Conservation (phyloP, 345 rosid genomes). For the Jatropha curcas region DNA sequence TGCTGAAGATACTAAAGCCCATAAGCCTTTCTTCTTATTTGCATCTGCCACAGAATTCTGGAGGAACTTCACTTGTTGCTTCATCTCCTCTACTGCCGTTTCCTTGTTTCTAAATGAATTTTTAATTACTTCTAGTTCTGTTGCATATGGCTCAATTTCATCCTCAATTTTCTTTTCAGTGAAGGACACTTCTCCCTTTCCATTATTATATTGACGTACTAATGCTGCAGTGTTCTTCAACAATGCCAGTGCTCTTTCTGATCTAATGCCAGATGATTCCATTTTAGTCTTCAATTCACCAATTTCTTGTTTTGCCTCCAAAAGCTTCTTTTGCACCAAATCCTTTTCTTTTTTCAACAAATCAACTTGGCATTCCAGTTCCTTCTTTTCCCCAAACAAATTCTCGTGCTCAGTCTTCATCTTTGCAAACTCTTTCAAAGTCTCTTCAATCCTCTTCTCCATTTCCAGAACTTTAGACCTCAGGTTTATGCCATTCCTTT, state of each 20-base stretch:
- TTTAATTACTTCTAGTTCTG: constrained; percentile 54
- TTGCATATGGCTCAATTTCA: constrained; percentile 34
- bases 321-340: constrained; percentile 37
- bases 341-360: constrained; percentile 47
- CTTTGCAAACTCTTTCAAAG: constrained; percentile 35
- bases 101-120: constrained; percentile 55
- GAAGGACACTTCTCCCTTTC: constrained; percentile 15
- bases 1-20: constrained; percentile 66
- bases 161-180: constrained; percentile 35
- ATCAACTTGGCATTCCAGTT: constrained; percentile 29
- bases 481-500: constrained; percentile 33
- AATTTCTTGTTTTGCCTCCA: constrained; percentile 35
- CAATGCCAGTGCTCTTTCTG: constrained; percentile 43
- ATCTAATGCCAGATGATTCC: constrained; percentile 32
- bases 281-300: constrained; percentile 44
- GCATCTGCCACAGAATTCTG: constrained; percentile 50
- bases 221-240: constrained; percentile 51
- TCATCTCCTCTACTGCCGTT: constrained; percentile 50
- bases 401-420: constrained; percentile 30
- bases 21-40: constrained; percentile 54
- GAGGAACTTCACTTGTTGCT: constrained; percentile 51
- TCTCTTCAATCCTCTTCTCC: constrained; percentile 43
- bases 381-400: constrained; percentile 34
- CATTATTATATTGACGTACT: constrained; percentile 35
- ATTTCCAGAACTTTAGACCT: constrained; percentile 34